A percentile compares a stretch with the other conserved stretches of the same genome.
Conservation (phyloP, 208 protist species). For the Trypanosoma brucei region DNA sequence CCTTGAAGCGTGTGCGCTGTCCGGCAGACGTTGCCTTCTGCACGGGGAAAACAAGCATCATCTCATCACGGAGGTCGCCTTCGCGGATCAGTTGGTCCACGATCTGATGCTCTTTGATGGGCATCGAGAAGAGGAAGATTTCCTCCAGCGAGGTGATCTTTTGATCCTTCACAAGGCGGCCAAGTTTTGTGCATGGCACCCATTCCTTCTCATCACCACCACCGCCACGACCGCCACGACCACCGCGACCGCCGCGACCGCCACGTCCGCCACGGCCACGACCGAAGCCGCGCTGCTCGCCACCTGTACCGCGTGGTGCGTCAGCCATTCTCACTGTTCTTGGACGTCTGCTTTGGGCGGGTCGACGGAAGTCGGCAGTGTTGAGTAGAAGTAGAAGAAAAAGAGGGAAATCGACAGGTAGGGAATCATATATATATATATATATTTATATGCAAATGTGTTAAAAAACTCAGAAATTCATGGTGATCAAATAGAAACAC, state of each 20-base stretch:
- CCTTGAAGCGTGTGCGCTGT: slow-evolving; percentile 99
- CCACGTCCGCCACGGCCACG: slow-evolving; percentile 49
- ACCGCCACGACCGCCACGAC: slow-evolving; percentile 44
- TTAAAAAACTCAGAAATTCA: too few relatives aligned
- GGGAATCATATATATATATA: background rate
- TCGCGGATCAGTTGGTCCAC: slow-evolving; percentile 96
- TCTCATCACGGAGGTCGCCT: slow-evolving; percentile 83
- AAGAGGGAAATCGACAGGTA: background rate
- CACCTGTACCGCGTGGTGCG: slow-evolving; percentile 42
- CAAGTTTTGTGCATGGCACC: slow-evolving; percentile 99
- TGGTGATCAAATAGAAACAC: too few relatives aligned
- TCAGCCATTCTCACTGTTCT: slow-evolving; percentile 11
- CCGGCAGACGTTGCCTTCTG: slow-evolving; percentile 99
- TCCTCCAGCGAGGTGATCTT: slow-evolving; percentile 97
- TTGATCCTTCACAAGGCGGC: slow-evolving; percentile 94
- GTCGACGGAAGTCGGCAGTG: background rate
- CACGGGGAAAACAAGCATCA: slow-evolving; percentile 99
- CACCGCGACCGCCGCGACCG: slow-evolving; percentile 35
- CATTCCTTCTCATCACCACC: slow-evolving; percentile 91
- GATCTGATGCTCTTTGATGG: slow-evolving; percentile 99
- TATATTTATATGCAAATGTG: too few relatives aligned
- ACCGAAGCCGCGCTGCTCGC: slow-evolving; percentile 59
- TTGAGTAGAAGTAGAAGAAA: background rate
- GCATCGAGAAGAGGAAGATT: slow-evolving; percentile 99
- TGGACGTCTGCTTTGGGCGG: background rate